phyloP scores from a whole-genome alignment of 441 rosid genomes.

The Gossypium gossypioides region DNA sequence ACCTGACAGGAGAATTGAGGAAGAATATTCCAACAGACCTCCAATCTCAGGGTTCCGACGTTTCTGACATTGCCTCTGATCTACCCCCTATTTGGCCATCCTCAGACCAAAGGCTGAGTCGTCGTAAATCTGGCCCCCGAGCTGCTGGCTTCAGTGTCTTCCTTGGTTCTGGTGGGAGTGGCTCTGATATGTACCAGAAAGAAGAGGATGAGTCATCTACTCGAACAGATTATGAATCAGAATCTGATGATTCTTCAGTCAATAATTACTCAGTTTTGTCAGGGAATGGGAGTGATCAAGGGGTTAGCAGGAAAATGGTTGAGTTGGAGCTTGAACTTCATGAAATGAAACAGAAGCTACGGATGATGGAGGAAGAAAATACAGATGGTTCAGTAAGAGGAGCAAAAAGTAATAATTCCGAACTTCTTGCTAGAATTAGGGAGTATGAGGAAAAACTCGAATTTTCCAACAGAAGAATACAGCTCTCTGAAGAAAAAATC shows the following conservation, averaged over 20 bases:
- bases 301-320: conserved; percentile 30
- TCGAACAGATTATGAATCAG: conserved; percentile 59
- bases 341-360: conserved; percentile 59
- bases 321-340: conserved; percentile 71
- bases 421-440: conserved; percentile 28
- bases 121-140: conserved; percentile 49
- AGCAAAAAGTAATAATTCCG: conserved; percentile 11
- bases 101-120: conserved; percentile 33
- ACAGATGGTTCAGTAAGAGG: conserved; percentile 5
- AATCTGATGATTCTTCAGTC: conserved; percentile 73
- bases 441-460: conserved; percentile 48
- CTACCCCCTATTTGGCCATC: conserved; percentile 32
- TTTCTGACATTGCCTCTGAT: conserved; percentile 51
- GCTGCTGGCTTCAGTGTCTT: conserved; percentile 86
- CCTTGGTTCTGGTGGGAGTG: conserved; percentile 56
- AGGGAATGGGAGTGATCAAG: conserved; percentile 45
- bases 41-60: conserved; percentile 62
- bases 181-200: conserved; percentile 40
- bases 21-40: conserved; percentile 63
- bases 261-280: conserved; percentile 46
- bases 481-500: conserved; percentile 42
- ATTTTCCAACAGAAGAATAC: conserved; percentile 42
- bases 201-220: conserved; percentile 79
- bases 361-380: conserved; percentile 40
- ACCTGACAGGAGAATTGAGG: conserved; percentile 64